phyloP scores from a whole-genome alignment of 441 rosid species.

The Geranium incanum region DNA sequence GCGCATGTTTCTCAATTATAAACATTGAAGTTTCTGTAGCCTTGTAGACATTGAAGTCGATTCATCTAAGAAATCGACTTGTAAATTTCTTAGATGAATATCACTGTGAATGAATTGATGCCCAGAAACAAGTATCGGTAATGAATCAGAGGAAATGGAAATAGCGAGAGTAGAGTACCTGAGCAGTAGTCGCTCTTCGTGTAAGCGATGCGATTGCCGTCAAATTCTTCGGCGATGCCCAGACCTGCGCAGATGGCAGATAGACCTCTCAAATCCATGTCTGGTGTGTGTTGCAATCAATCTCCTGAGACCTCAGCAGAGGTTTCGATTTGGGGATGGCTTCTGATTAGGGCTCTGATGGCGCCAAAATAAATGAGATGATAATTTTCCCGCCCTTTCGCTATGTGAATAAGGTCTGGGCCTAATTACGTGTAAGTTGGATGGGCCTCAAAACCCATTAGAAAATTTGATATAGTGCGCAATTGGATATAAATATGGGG shows the following conservation, averaged over 20 bases:
- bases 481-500: too few relatives aligned
- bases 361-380: not conserved
- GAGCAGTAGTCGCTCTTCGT: slow-evolving; percentile 54
- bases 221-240: slow-evolving; percentile 45
- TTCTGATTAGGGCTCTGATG: not conserved
- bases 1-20: not conserved
- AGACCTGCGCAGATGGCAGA: slow-evolving; percentile 70
- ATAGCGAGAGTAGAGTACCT: slow-evolving; percentile 29
- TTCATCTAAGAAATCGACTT: too few relatives aligned
- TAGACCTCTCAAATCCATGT: slow-evolving; percentile 58
- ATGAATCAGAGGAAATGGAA: not conserved
- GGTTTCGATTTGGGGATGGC: not conserved
- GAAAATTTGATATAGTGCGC: too few relatives aligned
- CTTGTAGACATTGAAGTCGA: not conserved
- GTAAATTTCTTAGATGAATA: not conserved
- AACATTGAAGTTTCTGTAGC: not conserved
- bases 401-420: too few relatives aligned
- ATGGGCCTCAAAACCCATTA: too few relatives aligned
- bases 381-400: not conserved
- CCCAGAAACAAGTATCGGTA: not conserved
- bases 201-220: slow-evolving; percentile 51
- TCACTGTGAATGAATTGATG: not conserved
- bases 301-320: slow-evolving; percentile 5
- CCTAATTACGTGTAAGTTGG: too few relatives aligned
- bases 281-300: slow-evolving; percentile 6